These are phyloP conservation scores for Apiospora rasikravindrae DNA, from an alignment of 2,329 filamentous ascomycete species.

Conservation along the genomic window DNA sequence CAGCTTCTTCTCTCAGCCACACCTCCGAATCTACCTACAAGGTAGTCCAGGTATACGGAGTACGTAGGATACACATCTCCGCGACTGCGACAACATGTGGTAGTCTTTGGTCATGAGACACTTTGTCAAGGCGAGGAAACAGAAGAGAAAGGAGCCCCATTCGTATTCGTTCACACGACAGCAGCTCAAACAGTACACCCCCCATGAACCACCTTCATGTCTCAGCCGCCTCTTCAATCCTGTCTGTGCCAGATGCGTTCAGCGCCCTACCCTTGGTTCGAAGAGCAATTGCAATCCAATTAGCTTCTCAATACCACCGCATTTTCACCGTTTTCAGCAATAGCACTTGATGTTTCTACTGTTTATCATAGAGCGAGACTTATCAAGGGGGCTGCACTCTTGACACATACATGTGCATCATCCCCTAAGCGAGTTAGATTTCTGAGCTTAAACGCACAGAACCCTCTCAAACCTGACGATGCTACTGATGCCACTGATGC, in stretches of 20 bases:
- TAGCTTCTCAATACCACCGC: background rate
- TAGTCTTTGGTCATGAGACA: too few species aligned
- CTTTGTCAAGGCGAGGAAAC: background rate
- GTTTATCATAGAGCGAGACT: background rate
- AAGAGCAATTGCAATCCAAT: background rate
- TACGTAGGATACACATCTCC: background rate
- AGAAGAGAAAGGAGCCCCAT: background rate
- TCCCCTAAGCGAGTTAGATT: background rate
- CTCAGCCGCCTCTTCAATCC: background rate
- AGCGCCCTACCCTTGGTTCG: too few species aligned
- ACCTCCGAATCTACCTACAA: background rate
- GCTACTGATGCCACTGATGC: background rate
- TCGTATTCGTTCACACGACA: background rate
- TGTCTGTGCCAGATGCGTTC: background rate
- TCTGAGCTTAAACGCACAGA: background rate
- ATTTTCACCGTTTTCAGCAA: background rate
- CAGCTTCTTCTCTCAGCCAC: background rate
- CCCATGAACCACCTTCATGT: background rate
- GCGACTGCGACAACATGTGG: too few species aligned
- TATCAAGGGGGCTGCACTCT: background rate
- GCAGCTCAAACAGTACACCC: background rate
- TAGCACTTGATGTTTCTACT: background rate
- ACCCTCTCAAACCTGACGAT: background rate
- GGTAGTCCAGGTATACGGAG: background rate
- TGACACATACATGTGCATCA: background rate